Evolutionary conservation across 78 protist species (phyloP).

Genomic region (Thecamonas trahens): DNA sequence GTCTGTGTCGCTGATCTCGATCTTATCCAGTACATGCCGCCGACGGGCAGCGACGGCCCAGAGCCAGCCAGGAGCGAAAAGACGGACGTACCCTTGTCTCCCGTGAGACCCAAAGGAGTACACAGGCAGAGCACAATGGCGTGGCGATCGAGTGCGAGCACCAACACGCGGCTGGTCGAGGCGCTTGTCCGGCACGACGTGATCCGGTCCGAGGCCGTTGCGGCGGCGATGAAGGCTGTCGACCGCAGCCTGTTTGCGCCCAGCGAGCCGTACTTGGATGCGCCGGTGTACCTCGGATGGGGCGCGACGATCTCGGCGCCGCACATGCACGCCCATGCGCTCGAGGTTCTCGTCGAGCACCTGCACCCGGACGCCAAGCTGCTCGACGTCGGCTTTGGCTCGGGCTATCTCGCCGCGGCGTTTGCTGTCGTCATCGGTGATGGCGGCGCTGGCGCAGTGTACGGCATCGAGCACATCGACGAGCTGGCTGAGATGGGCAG

Average conservation of each 20-base stretch:
- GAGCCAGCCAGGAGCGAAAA: too few relatives aligned
- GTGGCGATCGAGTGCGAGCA: too few relatives aligned
- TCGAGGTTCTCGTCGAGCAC: conserved; percentile 1
- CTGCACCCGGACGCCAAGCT: neutral
- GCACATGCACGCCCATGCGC: conserved; percentile 48
- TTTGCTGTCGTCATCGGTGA: conserved; percentile 4
- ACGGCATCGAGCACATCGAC: conserved; percentile 21
- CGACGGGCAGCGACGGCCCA: too few relatives aligned
- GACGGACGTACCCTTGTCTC: too few relatives aligned
- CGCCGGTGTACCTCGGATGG: conserved; percentile 36
- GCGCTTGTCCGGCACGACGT: too few relatives aligned
- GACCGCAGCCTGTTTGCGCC: neutral
- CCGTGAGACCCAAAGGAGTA: too few relatives aligned
- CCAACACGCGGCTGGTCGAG: too few relatives aligned
- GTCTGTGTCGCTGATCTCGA: too few relatives aligned
- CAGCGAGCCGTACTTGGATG: conserved; percentile 14
- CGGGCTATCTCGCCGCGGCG: conserved; percentile 19
- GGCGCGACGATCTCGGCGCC: conserved; percentile 51
- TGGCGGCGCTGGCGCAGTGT: neutral
- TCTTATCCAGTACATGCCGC: too few relatives aligned
- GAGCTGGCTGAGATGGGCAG: conserved; percentile 4
- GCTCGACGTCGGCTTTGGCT: conserved; percentile 36
- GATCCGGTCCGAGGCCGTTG: too few relatives aligned
- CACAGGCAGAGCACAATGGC: too few relatives aligned
- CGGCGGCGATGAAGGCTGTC: neutral